Evolutionary conservation across 179 eudicot species (phyloP), one percentile per base, ranked within the genome.

Genomic region (Camellia oleifera): DNA sequence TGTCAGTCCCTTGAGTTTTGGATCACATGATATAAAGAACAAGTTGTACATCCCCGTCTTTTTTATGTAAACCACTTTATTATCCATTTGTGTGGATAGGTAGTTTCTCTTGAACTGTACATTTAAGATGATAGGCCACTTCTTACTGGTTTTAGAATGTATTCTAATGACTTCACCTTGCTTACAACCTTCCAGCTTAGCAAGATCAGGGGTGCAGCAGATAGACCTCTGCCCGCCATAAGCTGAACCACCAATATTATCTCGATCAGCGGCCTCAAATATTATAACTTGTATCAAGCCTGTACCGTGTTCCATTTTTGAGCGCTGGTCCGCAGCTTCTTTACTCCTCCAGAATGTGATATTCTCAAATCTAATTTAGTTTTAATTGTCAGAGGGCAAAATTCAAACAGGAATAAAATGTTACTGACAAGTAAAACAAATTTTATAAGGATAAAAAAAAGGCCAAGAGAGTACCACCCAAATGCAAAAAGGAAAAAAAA

Each of bases 141-240:
- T 79, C 57, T 74, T 81, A 81, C 91, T 89, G 45, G 88, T 83
- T 67, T 95, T 87, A 71, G 98, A 93, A 64, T 88, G 91, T 78
- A 84, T 80, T 77, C 87, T 92, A 68, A 97, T 91, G 75, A 97
- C 93, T 87, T 94, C 92, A 18, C 99, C 99, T 83, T 91, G 90
- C 85, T 90, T 94, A 79, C 99, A 97, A 26, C 98, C 97, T 90
- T 94, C 98, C 68, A 94, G 89, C 85, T 95, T 94, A 68, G 98
- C 98, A 80, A 97, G 99, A 88, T 97, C 99, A 63, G 97, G 89
- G 65, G 99, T 97, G 91, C 99, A 97, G 82, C 99, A 97, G 61
- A 97, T 89, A 70, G 99, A 91, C 70, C 97, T 91, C 81, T 96
- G 98, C 54, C 99, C 99, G 45, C 99, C 98, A 80, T 96, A 96